Percentiles rank a stretch among this genome's conserved stretches.
Evolutionary conservation across 192 early-diverging fungal genomes (phyloP).

Genomic region (Gigaspora rosea): DNA sequence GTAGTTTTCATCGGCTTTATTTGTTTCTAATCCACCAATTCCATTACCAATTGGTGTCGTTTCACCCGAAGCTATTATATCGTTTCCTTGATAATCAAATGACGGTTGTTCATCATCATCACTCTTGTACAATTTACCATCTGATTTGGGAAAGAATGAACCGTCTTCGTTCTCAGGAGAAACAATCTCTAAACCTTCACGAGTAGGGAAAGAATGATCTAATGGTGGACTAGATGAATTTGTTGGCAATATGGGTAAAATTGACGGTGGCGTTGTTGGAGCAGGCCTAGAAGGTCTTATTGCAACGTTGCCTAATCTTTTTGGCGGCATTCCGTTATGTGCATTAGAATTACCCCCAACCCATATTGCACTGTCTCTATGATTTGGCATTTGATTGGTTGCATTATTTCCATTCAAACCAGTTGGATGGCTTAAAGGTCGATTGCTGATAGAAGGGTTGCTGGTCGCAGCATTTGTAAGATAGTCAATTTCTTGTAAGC

Average conservation of each 20-base stretch:
- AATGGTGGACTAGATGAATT: slow-evolving; percentile 20
- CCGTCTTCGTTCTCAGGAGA: not conserved
- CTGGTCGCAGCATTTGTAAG: slow-evolving; percentile 49
- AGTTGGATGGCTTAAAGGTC: slow-evolving; percentile 28
- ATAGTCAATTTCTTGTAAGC: slow-evolving; percentile 63
- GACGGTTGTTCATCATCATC: slow-evolving; percentile 16
- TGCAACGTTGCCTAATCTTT: not conserved
- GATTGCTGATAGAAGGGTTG: slow-evolving; percentile 34
- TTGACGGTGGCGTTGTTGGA: not conserved
- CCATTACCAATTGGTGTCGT: not conserved
- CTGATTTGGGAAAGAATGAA: not conserved
- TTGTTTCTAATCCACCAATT: not conserved
- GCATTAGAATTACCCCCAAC: not conserved
- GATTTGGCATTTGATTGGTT: not conserved
- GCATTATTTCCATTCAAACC: slow-evolving; percentile 15
- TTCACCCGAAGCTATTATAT: not conserved
- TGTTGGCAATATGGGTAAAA: slow-evolving; percentile 17
- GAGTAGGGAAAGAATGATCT: not conserved
- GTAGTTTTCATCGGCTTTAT: not conserved
- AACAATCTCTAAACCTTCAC: not conserved
- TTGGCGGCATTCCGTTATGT: not conserved
- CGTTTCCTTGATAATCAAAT: not conserved
- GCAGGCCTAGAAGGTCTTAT: slow-evolving; percentile 29
- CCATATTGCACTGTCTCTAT: slow-evolving; percentile 15
- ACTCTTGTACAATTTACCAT: not conserved